Conservation (phyloP, 2,329 filamentous ascomycete species). For the Clathrospora elynae region DNA sequence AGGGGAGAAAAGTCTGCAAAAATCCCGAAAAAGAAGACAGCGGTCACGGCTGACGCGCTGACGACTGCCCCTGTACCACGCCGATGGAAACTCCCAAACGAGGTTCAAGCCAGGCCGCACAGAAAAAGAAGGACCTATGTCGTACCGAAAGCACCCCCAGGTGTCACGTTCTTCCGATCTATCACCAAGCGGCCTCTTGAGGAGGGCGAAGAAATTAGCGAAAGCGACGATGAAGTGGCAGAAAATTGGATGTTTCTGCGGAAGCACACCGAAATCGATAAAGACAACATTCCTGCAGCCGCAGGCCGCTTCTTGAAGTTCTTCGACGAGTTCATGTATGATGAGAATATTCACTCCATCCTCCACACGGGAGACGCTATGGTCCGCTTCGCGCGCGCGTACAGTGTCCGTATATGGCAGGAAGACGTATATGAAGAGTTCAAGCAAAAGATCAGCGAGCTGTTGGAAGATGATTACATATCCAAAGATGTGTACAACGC, state of each 20-base stretch:
- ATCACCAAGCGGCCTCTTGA: conserved; percentile 47
- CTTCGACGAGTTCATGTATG: conserved; percentile 47
- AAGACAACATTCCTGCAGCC: conserved; percentile 13
- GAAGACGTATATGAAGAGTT: conserved; percentile 34
- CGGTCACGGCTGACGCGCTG: background rate
- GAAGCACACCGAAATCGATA: conserved; percentile 30
- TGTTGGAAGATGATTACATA: conserved; percentile 39
- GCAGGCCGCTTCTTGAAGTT: conserved; percentile 44
- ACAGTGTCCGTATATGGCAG: conserved; percentile 27
- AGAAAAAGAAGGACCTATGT: conserved; percentile 31
- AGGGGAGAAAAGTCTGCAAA: conserved; percentile 16
- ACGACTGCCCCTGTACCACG: background rate
- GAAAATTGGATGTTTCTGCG: conserved; percentile 45
- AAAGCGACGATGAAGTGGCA: conserved; percentile 53
- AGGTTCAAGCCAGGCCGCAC: conserved; percentile 22
- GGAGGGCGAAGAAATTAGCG: conserved; percentile 48
- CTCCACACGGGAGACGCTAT: conserved; percentile 45
- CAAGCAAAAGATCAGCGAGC: conserved; percentile 39
- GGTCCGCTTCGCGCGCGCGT: conserved; percentile 46
- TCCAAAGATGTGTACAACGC: conserved; percentile 22
- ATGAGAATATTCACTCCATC: conserved; percentile 45
- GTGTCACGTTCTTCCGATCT: conserved; percentile 49
- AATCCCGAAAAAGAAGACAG: background rate
- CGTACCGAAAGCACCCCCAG: conserved; percentile 44
- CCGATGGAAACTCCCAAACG: conserved; percentile 20